phyloP scores from a whole-genome alignment of 495 filamentous ascomycete genomes.

The Wilcoxina mikolae region DNA sequence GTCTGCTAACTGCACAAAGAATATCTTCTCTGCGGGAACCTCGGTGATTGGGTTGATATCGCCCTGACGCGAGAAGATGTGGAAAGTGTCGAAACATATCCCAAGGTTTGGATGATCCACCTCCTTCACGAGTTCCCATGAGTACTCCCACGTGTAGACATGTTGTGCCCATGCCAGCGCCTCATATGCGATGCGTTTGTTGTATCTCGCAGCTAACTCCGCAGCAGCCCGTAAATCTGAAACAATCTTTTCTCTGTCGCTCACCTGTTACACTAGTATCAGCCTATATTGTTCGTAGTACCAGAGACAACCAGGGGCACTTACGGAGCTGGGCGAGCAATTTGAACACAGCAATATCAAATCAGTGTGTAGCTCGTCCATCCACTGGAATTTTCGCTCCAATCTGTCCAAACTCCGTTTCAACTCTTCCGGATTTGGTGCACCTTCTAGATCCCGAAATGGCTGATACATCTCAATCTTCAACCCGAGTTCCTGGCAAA shows the following conservation, averaged over 20 bases:
- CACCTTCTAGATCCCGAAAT: conserved; percentile 62
- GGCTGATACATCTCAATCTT: conserved; percentile 59
- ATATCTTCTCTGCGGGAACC: conserved; percentile 54
- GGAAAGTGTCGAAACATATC: conserved; percentile 67
- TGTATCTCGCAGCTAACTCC: conserved; percentile 41
- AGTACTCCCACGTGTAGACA: conserved; percentile 54
- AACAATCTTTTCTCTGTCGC: conserved; percentile 44
- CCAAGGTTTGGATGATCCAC: conserved; percentile 62
- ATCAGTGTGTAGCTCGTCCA: conserved; percentile 48
- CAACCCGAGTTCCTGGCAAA: conserved; percentile 46
- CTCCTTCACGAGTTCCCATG: conserved; percentile 49
- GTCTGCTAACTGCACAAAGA: conserved; percentile 67
- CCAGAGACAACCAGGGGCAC: conserved; percentile 41
- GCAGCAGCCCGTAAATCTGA: conserved; percentile 49
- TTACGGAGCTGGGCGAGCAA: conserved; percentile 43
- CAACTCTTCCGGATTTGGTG: conserved; percentile 47
- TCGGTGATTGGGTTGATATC: conserved; percentile 47
- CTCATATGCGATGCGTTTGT: conserved; percentile 60
- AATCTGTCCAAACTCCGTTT: conserved; percentile 44
- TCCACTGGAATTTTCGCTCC: conserved; percentile 50
- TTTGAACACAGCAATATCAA: conserved; percentile 35
- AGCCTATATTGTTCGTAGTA: not conserved
- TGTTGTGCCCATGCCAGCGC: conserved; percentile 58
- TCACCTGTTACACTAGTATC: conserved; percentile 34
- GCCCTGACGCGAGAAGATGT: conserved; percentile 59